Evolutionary conservation across 108 stramenopile species (phyloP).

Genomic region (Fistulifera solaris): DNA sequence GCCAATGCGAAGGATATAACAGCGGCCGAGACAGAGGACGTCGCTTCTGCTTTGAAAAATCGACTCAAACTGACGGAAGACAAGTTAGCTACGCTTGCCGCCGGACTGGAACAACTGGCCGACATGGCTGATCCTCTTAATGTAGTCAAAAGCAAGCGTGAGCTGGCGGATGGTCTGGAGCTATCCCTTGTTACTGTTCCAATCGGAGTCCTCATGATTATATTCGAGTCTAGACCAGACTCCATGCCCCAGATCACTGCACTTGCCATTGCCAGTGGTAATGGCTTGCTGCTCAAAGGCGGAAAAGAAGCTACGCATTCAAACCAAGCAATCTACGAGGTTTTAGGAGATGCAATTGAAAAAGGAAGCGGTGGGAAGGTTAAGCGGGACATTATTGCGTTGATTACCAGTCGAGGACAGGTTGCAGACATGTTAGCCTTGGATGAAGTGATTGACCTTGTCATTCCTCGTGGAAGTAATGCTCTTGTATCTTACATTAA

Average conservation of each 20-base stretch:
- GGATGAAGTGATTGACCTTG: conserved; percentile 93
- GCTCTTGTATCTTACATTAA: conserved; percentile 86
- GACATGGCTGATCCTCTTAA: conserved; percentile 66
- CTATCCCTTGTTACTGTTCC: conserved; percentile 87
- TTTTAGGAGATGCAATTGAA: conserved; percentile 89
- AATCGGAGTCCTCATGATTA: conserved; percentile 96
- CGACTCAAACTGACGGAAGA: conserved; percentile 83
- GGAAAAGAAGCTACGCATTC: conserved; percentile 93
- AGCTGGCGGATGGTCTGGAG: conserved; percentile 85
- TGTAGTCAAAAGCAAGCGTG: conserved; percentile 70
- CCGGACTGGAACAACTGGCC: conserved; percentile 79
- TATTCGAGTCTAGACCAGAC: conserved; percentile 97
- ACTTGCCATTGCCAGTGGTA: conserved; percentile 91
- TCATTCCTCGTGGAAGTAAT: conserved; percentile 95
- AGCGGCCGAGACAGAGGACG: conserved; percentile 66
- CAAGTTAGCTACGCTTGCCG: conserved; percentile 81
- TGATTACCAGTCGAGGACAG: conserved; percentile 88
- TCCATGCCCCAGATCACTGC: conserved; percentile 97
- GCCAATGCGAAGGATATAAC: conserved; percentile 86
- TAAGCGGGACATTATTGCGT: conserved; percentile 76
- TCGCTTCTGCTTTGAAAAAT: conserved; percentile 52
- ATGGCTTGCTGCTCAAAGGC: conserved; percentile 95
- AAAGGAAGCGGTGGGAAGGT: conserved; percentile 76
- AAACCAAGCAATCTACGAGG: conserved; percentile 79
- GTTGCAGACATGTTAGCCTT: conserved; percentile 79